Conservation (phyloP, 2,329 filamentous ascomycete species). For the Microdochium bolleyi region DNA sequence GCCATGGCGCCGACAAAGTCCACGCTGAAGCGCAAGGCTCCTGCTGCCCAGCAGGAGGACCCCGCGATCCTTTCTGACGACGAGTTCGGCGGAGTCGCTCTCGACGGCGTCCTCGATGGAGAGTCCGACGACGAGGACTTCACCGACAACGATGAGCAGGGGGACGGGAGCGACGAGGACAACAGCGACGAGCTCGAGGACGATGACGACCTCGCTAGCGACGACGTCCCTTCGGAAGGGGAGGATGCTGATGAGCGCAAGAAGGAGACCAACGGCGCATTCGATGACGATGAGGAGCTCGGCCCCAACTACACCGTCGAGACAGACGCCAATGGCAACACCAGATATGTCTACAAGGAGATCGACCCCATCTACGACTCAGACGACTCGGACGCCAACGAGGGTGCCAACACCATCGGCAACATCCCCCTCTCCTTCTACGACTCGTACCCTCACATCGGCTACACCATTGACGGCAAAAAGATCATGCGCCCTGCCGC, state of each 20-base stretch:
- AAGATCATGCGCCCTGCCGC: slow-evolving; percentile 94
- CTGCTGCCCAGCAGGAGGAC: slow-evolving; percentile 43
- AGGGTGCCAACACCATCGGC: slow-evolving; percentile 82
- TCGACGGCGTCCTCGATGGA: slow-evolving; percentile 43
- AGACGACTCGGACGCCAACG: slow-evolving; percentile 81
- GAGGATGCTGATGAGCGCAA: slow-evolving; percentile 28
- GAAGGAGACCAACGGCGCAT: slow-evolving; percentile 24
- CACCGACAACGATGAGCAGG: slow-evolving; percentile 24
- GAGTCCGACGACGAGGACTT: slow-evolving; percentile 29
- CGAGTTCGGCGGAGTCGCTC: slow-evolving; percentile 46
- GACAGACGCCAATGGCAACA: slow-evolving; percentile 82
- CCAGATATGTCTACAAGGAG: slow-evolving; percentile 86
- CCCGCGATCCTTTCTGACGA: slow-evolving; percentile 49
- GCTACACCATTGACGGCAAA: slow-evolving; percentile 98
- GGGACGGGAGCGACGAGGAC: no score
- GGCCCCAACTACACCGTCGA: slow-evolving; percentile 47
- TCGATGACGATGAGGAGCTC: slow-evolving; percentile 25
- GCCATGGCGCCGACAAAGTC: slow-evolving; percentile 31
- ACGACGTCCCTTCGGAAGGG: slow-evolving; percentile 31
- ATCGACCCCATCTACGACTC: slow-evolving; percentile 94
- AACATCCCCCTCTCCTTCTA: slow-evolving; percentile 93
- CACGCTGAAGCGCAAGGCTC: slow-evolving; percentile 58
- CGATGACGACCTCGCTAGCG: slow-evolving; percentile 27
- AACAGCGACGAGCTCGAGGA: slow-evolving; percentile 37
- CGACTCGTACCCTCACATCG: slow-evolving; percentile 95